These are phyloP conservation scores for Piromyces sp. DNA, from an alignment of 192 early-diverging fungal genomes.

Conservation along the genomic window DNA sequence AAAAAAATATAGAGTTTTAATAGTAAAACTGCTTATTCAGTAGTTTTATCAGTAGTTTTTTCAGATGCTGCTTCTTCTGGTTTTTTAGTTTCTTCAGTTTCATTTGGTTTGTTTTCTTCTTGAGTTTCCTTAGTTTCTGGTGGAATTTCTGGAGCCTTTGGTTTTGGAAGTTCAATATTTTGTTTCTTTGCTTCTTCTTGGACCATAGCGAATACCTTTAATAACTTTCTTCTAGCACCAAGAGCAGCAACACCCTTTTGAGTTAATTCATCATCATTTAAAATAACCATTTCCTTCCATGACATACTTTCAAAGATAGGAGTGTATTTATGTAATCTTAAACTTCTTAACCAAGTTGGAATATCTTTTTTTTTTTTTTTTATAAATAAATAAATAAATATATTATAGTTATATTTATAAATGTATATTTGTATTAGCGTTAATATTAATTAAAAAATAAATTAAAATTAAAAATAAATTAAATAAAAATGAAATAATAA, in stretches of 20 bases:
- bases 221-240: slow-evolving; percentile 87
- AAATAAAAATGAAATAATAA: too few relatives aligned
- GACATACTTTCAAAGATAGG: slow-evolving; percentile 65
- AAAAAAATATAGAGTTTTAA: too few relatives aligned
- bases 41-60: not conserved
- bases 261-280: slow-evolving; percentile 65
- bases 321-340: slow-evolving; percentile 94
- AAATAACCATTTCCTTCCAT: slow-evolving; percentile 75
- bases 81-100: not conserved
- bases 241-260: slow-evolving; percentile 76
- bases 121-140: not conserved
- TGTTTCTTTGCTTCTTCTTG: slow-evolving; percentile 10
- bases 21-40: not conserved
- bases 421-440: too few relatives aligned
- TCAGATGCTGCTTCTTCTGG: not conserved
- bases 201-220: slow-evolving; percentile 86
- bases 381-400: not conserved
- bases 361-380: slow-evolving; percentile 35
- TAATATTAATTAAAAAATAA: too few relatives aligned
- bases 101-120: not conserved
- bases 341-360: slow-evolving; percentile 75
- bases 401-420: too few relatives aligned
- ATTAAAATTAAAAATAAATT: too few relatives aligned
- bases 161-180: not conserved
- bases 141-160: not conserved